Conservation (phyloP, 2,329 filamentous ascomycete species). For the Epichloe festucae region DNA sequence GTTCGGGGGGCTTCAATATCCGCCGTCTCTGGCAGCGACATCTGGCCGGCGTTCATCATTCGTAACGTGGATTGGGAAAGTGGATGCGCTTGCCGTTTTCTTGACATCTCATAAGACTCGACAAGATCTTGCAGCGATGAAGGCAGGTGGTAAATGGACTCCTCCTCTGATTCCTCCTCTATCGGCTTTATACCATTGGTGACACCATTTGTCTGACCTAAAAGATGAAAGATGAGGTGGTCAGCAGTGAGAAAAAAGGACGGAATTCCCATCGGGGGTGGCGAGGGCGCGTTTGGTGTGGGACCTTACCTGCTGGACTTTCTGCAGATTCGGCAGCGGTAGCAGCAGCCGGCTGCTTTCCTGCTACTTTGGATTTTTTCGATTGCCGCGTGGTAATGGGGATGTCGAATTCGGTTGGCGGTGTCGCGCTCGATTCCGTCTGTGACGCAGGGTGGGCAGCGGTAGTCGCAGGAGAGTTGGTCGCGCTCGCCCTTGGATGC, state of each 20-base stretch:
- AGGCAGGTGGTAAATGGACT: slow-evolving; percentile 88
- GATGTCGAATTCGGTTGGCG: slow-evolving; percentile 12
- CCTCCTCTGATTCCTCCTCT: slow-evolving; percentile 40
- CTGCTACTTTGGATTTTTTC: slow-evolving; percentile 29
- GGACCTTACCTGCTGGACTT: slow-evolving; percentile 29
- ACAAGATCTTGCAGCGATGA: slow-evolving; percentile 79
- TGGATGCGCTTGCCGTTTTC: slow-evolving; percentile 49
- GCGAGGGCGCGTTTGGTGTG: not conserved
- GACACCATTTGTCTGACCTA: slow-evolving; percentile 35
- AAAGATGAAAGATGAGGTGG: not conserved
- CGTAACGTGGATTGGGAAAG: slow-evolving; percentile 55
- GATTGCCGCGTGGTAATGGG: slow-evolving; percentile 18
- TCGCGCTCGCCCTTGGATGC: slow-evolving; percentile 41
- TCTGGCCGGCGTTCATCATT: slow-evolving; percentile 64
- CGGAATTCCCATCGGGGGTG: not conserved
- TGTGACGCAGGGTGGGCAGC: slow-evolving; percentile 32
- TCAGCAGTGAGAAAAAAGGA: not conserved
- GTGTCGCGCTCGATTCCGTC: slow-evolving; percentile 7
- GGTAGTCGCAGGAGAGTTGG: slow-evolving; percentile 39
- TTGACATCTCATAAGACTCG: slow-evolving; percentile 78
- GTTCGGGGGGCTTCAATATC: slow-evolving; percentile 74
- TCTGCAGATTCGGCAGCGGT: slow-evolving; percentile 28
- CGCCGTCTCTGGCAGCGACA: slow-evolving; percentile 56
- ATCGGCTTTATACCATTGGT: slow-evolving; percentile 37
- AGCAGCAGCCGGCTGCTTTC: slow-evolving; percentile 28